Conservation (phyloP, 1,284 basidiomycete species). For the Trametes pubescens region DNA sequence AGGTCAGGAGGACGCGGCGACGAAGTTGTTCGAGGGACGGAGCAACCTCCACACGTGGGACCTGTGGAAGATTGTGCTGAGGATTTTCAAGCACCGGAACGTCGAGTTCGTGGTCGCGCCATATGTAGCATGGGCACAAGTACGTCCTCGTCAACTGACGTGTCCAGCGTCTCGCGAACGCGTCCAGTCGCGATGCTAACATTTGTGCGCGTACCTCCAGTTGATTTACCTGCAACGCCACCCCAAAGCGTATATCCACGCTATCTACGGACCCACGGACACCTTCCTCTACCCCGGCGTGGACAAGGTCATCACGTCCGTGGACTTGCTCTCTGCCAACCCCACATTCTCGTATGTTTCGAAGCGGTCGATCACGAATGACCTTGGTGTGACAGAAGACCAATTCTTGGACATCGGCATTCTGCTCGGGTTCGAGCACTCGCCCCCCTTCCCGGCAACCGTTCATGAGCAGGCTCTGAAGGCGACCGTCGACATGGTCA, state of each 20-base stretch:
- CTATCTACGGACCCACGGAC: slow-evolving; percentile 92
- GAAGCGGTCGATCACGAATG: slow-evolving; percentile 80
- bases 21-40: slow-evolving; percentile 81
- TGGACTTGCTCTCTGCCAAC: slow-evolving; percentile 73
- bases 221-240: slow-evolving; percentile 95
- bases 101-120: slow-evolving; percentile 98
- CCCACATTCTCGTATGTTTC: slow-evolving; percentile 88
- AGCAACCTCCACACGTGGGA: slow-evolving; percentile 82
- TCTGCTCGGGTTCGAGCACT: slow-evolving; percentile 90
- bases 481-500: slow-evolving; percentile 88
- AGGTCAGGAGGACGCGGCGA: slow-evolving; percentile 88
- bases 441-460: slow-evolving; percentile 87
- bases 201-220: slow-evolving; percentile 49
- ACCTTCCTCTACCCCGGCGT: slow-evolving; percentile 90
- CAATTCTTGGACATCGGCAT: slow-evolving; percentile 96
- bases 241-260: slow-evolving; percentile 93
- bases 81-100: slow-evolving; percentile 94
- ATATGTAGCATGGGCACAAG: slow-evolving; percentile 94
- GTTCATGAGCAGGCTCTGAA: slow-evolving; percentile 83
- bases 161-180: slow-evolving; percentile 29
- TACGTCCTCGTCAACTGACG: slow-evolving; percentile 48
- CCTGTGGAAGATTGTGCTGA: slow-evolving; percentile 90
- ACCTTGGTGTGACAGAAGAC: slow-evolving; percentile 84
- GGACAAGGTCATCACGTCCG: slow-evolving; percentile 90
- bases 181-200: slow-evolving; percentile 15